Evolutionary conservation across 169 alveolate genomes (phyloP).

Genomic region (Eimeria sp.): DNA sequence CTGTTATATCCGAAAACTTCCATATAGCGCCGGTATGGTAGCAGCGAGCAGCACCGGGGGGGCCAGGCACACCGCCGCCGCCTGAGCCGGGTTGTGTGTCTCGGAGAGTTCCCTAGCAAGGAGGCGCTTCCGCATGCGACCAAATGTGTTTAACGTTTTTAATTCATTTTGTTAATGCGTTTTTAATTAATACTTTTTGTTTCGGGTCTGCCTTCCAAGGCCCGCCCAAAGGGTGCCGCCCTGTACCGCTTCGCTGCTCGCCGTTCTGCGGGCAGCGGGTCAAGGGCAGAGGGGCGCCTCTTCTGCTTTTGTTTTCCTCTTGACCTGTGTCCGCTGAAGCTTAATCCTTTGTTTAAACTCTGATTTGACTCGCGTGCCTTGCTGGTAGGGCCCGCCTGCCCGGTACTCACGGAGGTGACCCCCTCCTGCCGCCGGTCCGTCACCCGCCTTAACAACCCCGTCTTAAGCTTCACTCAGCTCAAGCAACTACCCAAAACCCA

Average conservation of each 20-base stretch:
- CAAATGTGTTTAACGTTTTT: neutral
- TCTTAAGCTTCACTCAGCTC: neutral
- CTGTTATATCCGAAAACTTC: neutral
- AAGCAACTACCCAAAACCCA: neutral
- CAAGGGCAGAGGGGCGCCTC: neutral
- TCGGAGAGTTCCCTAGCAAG: neutral
- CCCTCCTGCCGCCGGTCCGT: neutral
- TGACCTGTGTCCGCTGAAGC: neutral
- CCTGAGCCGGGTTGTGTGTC: slow-evolving; percentile 6
- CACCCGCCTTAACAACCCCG: too few species aligned
- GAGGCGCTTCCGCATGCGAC: neutral
- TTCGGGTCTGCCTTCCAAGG: neutral
- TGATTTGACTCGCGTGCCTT: neutral
- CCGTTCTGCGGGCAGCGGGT: neutral
- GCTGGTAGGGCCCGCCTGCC: neutral
- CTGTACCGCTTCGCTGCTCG: neutral
- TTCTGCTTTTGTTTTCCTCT: neutral
- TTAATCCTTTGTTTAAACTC: neutral
- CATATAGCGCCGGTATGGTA: neutral
- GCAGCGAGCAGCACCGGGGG: neutral
- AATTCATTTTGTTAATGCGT: neutral
- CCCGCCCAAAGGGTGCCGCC: slow-evolving; percentile 3
- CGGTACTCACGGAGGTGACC: neutral
- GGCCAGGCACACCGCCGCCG: slow-evolving; percentile 15
- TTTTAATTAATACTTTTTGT: neutral